Evolutionary conservation across 768 basidiomycete species (phyloP).

Genomic region (Kwoniella bestiolae): DNA sequence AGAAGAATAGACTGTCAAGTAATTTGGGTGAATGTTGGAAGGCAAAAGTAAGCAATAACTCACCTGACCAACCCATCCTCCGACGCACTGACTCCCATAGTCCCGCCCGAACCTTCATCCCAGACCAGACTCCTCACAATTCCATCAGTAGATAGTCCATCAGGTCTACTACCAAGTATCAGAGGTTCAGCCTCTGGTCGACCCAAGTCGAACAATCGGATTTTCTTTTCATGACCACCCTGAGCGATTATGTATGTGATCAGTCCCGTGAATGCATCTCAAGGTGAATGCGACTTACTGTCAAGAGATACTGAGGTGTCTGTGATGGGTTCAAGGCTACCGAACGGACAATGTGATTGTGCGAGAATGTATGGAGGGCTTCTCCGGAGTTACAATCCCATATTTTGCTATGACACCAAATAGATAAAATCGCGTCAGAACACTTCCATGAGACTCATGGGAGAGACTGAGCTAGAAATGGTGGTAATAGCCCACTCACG

Average conservation of each 20-base stretch:
- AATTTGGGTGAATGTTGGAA: neutral
- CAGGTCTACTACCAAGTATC: slow-evolving; percentile 68
- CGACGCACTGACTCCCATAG: slow-evolving; percentile 78
- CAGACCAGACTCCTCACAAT: slow-evolving; percentile 91
- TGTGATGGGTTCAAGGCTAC: slow-evolving; percentile 77
- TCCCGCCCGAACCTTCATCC: slow-evolving; percentile 74
- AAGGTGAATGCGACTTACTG: slow-evolving; percentile 58
- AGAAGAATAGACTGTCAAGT: too few relatives aligned
- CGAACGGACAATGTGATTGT: slow-evolving; percentile 96
- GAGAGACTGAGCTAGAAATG: slow-evolving; percentile 15
- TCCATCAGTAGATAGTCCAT: slow-evolving; percentile 74
- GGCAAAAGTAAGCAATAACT: slow-evolving; percentile 35
- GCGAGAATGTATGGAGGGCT: slow-evolving; percentile 91
- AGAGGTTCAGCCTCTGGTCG: slow-evolving; percentile 86
- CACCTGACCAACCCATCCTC: slow-evolving; percentile 92
- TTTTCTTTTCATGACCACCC: slow-evolving; percentile 97
- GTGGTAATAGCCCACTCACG: slow-evolving; percentile 73
- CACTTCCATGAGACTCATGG: too few relatives aligned
- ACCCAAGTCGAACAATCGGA: slow-evolving; percentile 87
- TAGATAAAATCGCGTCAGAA: too few relatives aligned
- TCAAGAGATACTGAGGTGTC: slow-evolving; percentile 54
- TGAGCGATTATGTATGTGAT: too few relatives aligned
- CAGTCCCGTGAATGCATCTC: too few relatives aligned
- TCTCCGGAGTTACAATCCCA: slow-evolving; percentile 93
- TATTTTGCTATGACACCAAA: too few relatives aligned